These are phyloP conservation scores for Leishmania martiniquensis DNA, from an alignment of 208 protist genomes.

Conservation along the genomic window DNA sequence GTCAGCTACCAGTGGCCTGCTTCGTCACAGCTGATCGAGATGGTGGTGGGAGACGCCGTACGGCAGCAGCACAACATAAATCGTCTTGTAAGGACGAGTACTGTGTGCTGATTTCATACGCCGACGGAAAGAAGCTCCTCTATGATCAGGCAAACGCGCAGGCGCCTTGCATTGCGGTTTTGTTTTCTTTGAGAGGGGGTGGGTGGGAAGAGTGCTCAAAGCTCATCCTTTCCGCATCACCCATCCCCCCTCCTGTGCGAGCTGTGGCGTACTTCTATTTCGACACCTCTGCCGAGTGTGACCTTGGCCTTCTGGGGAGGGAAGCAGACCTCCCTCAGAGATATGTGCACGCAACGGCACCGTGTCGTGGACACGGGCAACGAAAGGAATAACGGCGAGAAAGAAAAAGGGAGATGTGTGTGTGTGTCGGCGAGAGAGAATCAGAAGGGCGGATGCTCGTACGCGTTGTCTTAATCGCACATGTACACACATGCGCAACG, in stretches of 20 bases:
- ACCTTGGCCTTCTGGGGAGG: constrained; percentile 3
- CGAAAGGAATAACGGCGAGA: constrained; percentile 1
- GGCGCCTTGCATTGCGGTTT: not conserved
- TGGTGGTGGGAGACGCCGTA: not conserved
- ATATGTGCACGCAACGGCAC: not conserved
- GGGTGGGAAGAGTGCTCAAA: not conserved
- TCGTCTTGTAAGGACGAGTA: not conserved
- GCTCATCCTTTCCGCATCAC: not conserved
- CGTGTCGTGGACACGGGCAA: not conserved
- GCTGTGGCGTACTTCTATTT: not conserved
- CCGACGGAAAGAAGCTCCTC: not conserved
- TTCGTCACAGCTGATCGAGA: not conserved
- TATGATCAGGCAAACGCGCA: not conserved
- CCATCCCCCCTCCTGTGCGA: not conserved
- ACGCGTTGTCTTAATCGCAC: constrained; percentile 9
- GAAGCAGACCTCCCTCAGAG: not conserved
- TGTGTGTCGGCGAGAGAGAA: constrained; percentile 3
- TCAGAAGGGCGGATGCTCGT: not conserved
- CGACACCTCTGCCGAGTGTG: not conserved
- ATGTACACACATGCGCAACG: not conserved
- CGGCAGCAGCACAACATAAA: not conserved
- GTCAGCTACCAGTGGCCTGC: not conserved
- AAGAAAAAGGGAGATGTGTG: constrained; percentile 3
- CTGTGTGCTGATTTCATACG: not conserved
- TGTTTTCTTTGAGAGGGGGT: not conserved